A percentile compares a stretch with the other conserved stretches of the same genome.
These are phyloP conservation scores for Umbelopsis sp. DNA, from an alignment of 371 early-diverging fungal genomes.

Conservation along the genomic window DNA sequence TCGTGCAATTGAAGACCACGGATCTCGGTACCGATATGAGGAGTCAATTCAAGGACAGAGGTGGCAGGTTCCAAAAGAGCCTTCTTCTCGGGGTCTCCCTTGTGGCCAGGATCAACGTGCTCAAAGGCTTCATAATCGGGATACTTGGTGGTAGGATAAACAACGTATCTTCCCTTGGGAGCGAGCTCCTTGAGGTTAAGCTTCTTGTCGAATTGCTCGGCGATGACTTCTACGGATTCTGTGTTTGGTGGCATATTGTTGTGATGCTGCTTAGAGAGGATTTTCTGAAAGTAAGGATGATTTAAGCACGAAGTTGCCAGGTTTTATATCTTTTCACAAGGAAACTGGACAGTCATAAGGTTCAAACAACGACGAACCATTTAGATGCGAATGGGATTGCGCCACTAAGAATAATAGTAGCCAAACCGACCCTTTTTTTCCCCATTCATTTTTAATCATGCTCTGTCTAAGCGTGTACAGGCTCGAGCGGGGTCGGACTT, in stretches of 20 bases:
- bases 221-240: conserved; percentile 26
- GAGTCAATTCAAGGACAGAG: conserved; percentile 63
- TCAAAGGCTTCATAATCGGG: conserved; percentile 38
- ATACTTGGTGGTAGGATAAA: conserved; percentile 45
- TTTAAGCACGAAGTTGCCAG: background rate
- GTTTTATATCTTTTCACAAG: conserved; percentile 2
- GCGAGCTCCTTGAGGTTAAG: conserved; percentile 41
- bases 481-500: conserved; percentile 2
- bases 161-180: conserved; percentile 43
- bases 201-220: conserved; percentile 37
- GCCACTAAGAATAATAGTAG: background rate
- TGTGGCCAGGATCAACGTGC: conserved; percentile 47
- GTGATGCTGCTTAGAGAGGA: background rate
- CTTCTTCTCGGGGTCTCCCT: conserved; percentile 62
- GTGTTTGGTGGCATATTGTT: conserved; percentile 11
- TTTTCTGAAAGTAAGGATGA: background rate
- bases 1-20: conserved; percentile 59
- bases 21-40: conserved; percentile 72
- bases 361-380: background rate
- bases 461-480: background rate
- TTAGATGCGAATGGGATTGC: background rate
- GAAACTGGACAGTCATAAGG: background rate
- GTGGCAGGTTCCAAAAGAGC: conserved; percentile 59
- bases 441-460: no score
- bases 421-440: background rate